These are phyloP conservation scores for Saccharum hybrid DNA, from an alignment of 202 grass and related monocot genomes.

Conservation along the genomic window DNA sequence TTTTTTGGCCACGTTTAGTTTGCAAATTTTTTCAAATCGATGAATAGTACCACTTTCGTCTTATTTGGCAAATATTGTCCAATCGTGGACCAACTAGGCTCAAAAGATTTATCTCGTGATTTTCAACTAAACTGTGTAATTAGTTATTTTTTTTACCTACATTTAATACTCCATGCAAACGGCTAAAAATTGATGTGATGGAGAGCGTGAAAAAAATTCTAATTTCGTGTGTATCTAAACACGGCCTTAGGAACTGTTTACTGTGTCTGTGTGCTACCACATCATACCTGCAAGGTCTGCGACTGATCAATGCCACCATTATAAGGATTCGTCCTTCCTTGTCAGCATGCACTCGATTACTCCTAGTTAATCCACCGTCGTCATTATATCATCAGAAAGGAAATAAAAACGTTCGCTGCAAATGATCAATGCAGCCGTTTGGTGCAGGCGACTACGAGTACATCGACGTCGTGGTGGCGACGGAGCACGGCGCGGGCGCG, in stretches of 20 bases:
- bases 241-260: neutral
- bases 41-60: no score
- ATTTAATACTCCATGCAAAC: no score
- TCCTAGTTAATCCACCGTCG: neutral
- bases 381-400: neutral
- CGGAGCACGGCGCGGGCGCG: neutral
- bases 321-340: neutral
- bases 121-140: no score
- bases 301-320: constrained; percentile 25
- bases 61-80: no score
- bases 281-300: neutral
- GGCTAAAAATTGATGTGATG: no score
- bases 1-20: neutral
- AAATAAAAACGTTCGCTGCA: neutral
- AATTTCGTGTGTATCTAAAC: no score
- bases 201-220: no score
- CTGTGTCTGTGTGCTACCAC: neutral
- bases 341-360: neutral
- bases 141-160: no score
- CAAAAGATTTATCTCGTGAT: no score
- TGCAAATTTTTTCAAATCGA: no score
- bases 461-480: constrained; percentile 59
- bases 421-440: constrained; percentile 3
- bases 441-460: constrained; percentile 70
- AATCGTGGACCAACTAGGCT: no score